Percentiles rank a stretch among this genome's conserved stretches.
Evolutionary conservation across 805 yeast genomes (phyloP).

Genomic region (Metschnikowia matae): DNA sequence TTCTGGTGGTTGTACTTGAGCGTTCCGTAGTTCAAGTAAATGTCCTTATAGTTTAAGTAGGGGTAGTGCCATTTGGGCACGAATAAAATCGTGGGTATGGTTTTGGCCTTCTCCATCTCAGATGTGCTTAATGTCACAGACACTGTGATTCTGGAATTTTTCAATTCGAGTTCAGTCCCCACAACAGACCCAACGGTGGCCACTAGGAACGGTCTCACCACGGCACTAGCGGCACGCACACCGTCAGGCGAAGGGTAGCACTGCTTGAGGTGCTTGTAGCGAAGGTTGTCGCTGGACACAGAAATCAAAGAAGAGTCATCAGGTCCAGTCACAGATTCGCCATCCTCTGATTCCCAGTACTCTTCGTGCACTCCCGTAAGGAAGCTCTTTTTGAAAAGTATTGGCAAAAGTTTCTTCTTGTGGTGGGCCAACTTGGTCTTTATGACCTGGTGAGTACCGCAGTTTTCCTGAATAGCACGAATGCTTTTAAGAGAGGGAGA

Average conservation of each 20-base stretch:
- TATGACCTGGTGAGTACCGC: constrained; percentile 9
- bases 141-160: constrained; percentile 43
- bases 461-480: constrained; percentile 6
- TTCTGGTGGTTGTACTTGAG: constrained; percentile 47
- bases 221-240: constrained; percentile 68
- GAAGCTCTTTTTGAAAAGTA: constrained; percentile 8
- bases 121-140: constrained; percentile 28
- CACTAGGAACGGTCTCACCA: constrained; percentile 72
- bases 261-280: constrained; percentile 25
- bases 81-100: constrained; percentile 54
- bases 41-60: constrained; percentile 41
- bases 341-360: constrained; percentile 4
- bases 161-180: constrained; percentile 57
- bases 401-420: constrained; percentile 10
- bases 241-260: constrained; percentile 53
- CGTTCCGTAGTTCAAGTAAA: constrained; percentile 53
- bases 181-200: constrained; percentile 57
- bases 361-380: constrained; percentile 5
- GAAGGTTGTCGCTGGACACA: constrained; percentile 12
- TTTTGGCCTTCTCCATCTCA: background rate
- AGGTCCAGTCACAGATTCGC: background rate
- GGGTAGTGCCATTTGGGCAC: constrained; percentile 73
- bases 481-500: constrained; percentile 14
- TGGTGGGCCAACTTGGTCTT: constrained; percentile 11
- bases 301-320: constrained; percentile 14